phyloP scores from a whole-genome alignment of 257 asterid species.

The Nicotiana knightiana region DNA sequence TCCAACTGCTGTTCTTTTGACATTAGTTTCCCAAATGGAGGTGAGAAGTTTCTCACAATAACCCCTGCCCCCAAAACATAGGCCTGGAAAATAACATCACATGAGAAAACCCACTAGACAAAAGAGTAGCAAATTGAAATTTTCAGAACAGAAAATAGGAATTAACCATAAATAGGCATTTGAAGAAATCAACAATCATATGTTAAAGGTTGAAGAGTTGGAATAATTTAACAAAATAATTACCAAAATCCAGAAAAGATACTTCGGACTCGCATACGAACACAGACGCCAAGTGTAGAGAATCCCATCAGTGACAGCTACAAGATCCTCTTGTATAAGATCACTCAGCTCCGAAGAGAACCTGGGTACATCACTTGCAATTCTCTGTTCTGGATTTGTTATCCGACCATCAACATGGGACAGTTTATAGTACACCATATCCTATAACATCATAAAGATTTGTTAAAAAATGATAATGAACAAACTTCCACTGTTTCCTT shows the following conservation, averaged over 20 bases:
- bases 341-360: constrained; percentile 97
- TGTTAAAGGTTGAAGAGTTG: constrained; percentile 14
- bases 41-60: constrained; percentile 76
- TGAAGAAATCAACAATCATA: background rate
- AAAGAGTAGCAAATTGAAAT: constrained; percentile 12
- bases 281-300: constrained; percentile 98
- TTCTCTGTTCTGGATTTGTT: constrained; percentile 90
- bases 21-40: constrained; percentile 91
- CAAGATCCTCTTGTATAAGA: constrained; percentile 92
- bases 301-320: constrained; percentile 86
- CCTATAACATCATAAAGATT: constrained; percentile 34
- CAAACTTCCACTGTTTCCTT: background rate
- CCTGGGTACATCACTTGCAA: constrained; percentile 96
- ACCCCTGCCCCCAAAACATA: constrained; percentile 95
- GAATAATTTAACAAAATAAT: background rate
- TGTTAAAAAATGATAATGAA: background rate
- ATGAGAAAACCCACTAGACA: constrained; percentile 15
- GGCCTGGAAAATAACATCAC: constrained; percentile 51
- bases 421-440: constrained; percentile 95
- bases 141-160: constrained; percentile 3
- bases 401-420: constrained; percentile 98
- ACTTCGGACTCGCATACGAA: constrained; percentile 98
- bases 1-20: constrained; percentile 94
- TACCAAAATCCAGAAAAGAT: constrained; percentile 94
- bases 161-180: constrained; percentile 4